These are phyloP conservation scores for Taphrina populina DNA, from an alignment of 1,139 yeast species.

Conservation along the genomic window DNA sequence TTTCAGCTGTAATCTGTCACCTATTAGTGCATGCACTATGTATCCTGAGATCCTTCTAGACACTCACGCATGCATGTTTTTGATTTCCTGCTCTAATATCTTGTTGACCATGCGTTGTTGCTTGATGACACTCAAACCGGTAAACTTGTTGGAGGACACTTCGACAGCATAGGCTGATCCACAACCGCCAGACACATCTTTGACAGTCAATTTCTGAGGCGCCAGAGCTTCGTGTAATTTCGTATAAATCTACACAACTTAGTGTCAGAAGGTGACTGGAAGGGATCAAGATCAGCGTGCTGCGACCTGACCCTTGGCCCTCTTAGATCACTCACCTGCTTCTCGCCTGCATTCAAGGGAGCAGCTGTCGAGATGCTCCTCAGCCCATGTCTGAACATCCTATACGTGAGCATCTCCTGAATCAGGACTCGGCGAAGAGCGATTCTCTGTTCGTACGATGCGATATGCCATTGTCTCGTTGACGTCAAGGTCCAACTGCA, in stretches of 20 bases:
- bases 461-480: no score
- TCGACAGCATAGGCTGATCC: slow-evolving; percentile 96
- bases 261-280: no score
- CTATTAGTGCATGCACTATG: slow-evolving; percentile 43
- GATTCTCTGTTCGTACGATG: no score
- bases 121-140: slow-evolving; percentile 77
- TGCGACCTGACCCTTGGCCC: no score
- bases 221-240: slow-evolving; percentile 56
- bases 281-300: no score
- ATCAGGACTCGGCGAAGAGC: no score
- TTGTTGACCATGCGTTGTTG: slow-evolving; percentile 90
- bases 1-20: slow-evolving; percentile 48
- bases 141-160: slow-evolving; percentile 70
- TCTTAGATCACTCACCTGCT: slow-evolving; percentile 41
- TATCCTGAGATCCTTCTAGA: neutral
- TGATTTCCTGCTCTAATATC: slow-evolving; percentile 76
- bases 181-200: slow-evolving; percentile 86
- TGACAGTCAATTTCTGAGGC: slow-evolving; percentile 64
- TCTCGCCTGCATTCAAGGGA: slow-evolving; percentile 31
- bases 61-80: slow-evolving; percentile 73
- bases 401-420: no score
- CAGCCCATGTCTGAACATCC: no score
- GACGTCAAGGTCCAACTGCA: no score
- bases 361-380: slow-evolving; percentile 17
- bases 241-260: slow-evolving; percentile 29